These are phyloP conservation scores for Beta lomatogona DNA, from an alignment of 179 eudicot genomes.

Conservation along the genomic window DNA sequence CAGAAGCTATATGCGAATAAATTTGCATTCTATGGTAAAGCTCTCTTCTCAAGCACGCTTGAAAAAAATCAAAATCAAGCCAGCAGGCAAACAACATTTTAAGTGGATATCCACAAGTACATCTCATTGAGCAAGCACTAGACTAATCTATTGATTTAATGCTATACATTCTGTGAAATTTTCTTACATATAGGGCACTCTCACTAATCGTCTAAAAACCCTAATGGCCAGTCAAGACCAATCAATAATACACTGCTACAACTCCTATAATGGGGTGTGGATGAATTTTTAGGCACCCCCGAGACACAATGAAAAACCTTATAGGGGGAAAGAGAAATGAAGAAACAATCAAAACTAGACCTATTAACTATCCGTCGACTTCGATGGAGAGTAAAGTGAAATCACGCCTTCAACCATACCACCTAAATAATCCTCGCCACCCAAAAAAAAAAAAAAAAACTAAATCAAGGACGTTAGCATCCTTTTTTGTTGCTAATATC, in stretches of 20 bases:
- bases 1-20: not conserved
- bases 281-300: not conserved
- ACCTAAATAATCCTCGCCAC: not conserved
- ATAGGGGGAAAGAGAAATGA: not conserved
- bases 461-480: not conserved
- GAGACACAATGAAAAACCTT: conserved; percentile 6
- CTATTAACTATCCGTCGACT: conserved; percentile 3
- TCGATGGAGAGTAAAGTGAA: not conserved
- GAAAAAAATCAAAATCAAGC: conserved; percentile 5
- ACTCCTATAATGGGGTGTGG: not conserved
- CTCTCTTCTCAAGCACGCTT: not conserved
- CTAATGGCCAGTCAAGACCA: conserved; percentile 4
- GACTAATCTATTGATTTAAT: conserved; percentile 2
- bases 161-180: conserved; percentile 15
- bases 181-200: not conserved
- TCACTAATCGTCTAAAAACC: conserved; percentile 11
- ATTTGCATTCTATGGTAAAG: not conserved
- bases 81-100: not conserved
- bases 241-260: conserved; percentile 1
- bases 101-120: conserved; percentile 1
- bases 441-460: not conserved
- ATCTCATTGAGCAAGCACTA: conserved; percentile 16
- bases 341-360: not conserved
- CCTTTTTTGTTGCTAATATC: not conserved
- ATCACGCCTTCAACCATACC: not conserved